Evolutionary conservation across 1,284 basidiomycete genomes (phyloP).

Genomic region (Apiotrichum siamense): DNA sequence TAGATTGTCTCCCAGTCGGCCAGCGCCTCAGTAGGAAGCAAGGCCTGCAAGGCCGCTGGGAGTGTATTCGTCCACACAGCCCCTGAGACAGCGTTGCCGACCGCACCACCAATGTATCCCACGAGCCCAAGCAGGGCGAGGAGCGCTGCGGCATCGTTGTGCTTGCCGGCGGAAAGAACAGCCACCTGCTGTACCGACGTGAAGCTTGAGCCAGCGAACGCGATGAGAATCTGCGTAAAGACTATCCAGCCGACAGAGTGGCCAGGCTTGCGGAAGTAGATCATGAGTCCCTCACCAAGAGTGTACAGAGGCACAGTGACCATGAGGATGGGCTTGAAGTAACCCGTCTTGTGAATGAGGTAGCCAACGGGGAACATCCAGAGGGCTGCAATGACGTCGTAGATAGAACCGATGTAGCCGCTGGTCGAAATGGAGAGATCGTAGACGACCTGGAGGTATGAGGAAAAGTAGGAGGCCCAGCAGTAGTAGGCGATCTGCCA

Average conservation of each 20-base stretch:
- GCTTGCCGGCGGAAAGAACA: slow-evolving; percentile 42
- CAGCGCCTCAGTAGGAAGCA: slow-evolving; percentile 36
- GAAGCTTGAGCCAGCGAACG: slow-evolving; percentile 45
- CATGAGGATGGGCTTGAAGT: slow-evolving; percentile 42
- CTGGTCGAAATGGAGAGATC: slow-evolving; percentile 38
- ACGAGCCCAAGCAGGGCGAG: slow-evolving; percentile 44
- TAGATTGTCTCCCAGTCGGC: slow-evolving; percentile 33
- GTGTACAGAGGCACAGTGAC: slow-evolving; percentile 39
- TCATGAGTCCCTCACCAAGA: slow-evolving; percentile 46
- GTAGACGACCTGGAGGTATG: slow-evolving; percentile 44
- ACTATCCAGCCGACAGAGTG: slow-evolving; percentile 24
- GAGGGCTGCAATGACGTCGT: slow-evolving; percentile 43
- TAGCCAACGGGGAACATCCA: slow-evolving; percentile 40
- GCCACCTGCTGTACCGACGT: slow-evolving; percentile 45
- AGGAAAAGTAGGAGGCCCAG: slow-evolving; percentile 38
- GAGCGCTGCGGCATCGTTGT: slow-evolving; percentile 47
- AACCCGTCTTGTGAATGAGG: slow-evolving; percentile 40
- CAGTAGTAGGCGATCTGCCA: slow-evolving; percentile 44
- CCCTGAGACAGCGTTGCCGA: slow-evolving; percentile 28
- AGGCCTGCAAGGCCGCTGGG: slow-evolving; percentile 26
- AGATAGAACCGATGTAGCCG: slow-evolving; percentile 44
- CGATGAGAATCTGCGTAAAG: slow-evolving; percentile 46
- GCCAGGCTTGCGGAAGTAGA: slow-evolving; percentile 43
- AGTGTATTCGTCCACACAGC: slow-evolving; percentile 49
- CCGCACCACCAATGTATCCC: slow-evolving; percentile 41